Evolutionary conservation across 2,329 filamentous ascomycete species (phyloP).

Genomic region (Trichoderma guizhouense): DNA sequence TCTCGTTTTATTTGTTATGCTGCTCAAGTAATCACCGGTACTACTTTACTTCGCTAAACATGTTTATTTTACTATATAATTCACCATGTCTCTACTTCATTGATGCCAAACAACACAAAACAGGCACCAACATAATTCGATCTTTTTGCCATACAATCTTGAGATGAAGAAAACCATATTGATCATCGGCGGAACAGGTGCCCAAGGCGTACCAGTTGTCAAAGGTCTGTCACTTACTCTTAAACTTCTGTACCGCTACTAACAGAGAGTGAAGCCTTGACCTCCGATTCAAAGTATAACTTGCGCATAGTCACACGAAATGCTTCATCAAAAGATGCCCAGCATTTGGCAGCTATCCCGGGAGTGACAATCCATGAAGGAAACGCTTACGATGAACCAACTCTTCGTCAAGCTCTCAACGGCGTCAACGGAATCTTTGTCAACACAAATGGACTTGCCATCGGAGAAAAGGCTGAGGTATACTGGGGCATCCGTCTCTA

Average conservation of each 20-base stretch:
- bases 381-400: not conserved
- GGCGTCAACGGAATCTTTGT: not conserved
- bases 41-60: not conserved
- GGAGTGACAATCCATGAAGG: not conserved
- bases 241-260: not conserved
- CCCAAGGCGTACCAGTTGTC: not conserved
- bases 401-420: not conserved
- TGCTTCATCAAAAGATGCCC: not conserved
- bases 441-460: slow-evolving; percentile 4
- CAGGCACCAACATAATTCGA: not conserved
- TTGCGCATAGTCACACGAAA: not conserved
- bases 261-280: not conserved
- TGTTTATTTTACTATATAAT: not conserved
- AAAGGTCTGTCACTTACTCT: not conserved
- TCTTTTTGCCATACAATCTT: not conserved
- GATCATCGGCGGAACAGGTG: not conserved
- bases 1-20: not conserved
- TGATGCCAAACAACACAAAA: not conserved
- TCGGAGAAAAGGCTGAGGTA: slow-evolving; percentile 2
- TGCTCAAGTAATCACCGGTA: not conserved
- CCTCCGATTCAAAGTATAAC: not conserved
- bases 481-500: slow-evolving; percentile 6
- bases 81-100: not conserved
- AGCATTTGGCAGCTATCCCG: not conserved
- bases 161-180: not conserved